These are phyloP conservation scores for Microbotryum scabiosae DNA, from an alignment of 1,284 basidiomycete genomes.

Conservation along the genomic window DNA sequence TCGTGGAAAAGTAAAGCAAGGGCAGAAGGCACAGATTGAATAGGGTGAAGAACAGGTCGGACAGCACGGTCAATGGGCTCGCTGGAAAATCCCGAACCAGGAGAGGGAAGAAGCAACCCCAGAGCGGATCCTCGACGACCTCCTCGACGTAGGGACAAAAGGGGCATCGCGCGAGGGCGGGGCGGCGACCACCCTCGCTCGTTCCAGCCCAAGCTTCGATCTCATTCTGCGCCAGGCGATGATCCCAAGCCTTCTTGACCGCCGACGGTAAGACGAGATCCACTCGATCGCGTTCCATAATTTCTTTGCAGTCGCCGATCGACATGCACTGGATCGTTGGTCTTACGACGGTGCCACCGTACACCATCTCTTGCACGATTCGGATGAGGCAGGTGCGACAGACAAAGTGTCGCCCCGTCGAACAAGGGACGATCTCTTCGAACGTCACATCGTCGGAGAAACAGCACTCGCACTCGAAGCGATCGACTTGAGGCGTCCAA, in stretches of 20 bases:
- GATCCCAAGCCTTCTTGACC: too few relatives aligned
- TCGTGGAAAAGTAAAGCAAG: not conserved
- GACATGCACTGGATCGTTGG: too few relatives aligned
- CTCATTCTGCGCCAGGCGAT: too few relatives aligned
- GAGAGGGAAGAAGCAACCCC: not conserved
- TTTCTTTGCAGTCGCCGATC: too few relatives aligned
- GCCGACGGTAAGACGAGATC: too few relatives aligned
- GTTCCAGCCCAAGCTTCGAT: too few relatives aligned
- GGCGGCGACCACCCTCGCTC: not conserved
- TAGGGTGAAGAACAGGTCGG: not conserved
- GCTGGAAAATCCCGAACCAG: not conserved
- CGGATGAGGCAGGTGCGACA: conserved; percentile 7
- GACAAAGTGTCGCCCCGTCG: conserved; percentile 1
- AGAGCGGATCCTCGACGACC: not conserved
- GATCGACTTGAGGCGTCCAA: not conserved
- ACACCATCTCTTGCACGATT: conserved; percentile 1
- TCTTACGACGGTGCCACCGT: not conserved
- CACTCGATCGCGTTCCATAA: too few relatives aligned
- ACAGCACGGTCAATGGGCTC: not conserved
- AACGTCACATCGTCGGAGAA: not conserved
- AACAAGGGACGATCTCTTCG: not conserved
- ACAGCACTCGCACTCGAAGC: conserved; percentile 11
- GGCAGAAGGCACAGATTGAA: not conserved
- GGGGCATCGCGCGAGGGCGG: conserved; percentile 7
- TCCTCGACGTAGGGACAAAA: conserved; percentile 15